phyloP scores from a whole-genome alignment of 2,329 filamentous ascomycete species.

The Cladophialophora yegresii region DNA sequence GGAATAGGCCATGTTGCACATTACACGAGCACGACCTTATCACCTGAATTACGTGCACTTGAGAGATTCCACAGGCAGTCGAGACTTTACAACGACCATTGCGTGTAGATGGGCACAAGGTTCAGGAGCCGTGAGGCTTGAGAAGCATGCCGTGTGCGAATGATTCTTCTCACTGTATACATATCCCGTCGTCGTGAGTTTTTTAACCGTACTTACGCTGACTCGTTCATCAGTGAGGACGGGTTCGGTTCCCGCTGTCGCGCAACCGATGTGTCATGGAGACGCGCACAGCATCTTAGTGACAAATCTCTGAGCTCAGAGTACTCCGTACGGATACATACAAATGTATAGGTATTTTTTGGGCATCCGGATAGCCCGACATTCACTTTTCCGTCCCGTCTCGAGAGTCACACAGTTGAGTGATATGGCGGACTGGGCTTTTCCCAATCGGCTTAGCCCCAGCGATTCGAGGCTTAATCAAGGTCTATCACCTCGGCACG shows the following conservation, averaged over 20 bases:
- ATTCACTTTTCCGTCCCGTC: too few relatives aligned
- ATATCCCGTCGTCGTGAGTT: neutral
- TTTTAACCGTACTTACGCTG: neutral
- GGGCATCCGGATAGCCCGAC: too few relatives aligned
- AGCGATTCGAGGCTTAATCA: conserved; percentile 20
- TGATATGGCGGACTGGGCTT: neutral
- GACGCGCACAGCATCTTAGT: neutral
- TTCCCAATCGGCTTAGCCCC: neutral
- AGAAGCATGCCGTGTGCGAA: neutral
- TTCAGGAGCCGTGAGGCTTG: neutral
- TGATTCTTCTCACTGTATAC: too few relatives aligned
- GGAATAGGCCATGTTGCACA: neutral
- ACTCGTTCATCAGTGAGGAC: too few relatives aligned
- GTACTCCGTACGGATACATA: too few relatives aligned
- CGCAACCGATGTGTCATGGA: neutral
- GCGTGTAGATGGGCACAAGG: too few relatives aligned
- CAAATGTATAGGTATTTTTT: too few relatives aligned
- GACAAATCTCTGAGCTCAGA: neutral
- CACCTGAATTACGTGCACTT: neutral
- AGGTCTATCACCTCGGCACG: conserved; percentile 10
- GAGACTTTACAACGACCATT: neutral
- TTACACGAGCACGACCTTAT: neutral
- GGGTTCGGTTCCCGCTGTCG: neutral
- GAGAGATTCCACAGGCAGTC: neutral
- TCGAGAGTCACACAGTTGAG: neutral